Conservation (phyloP, 2,329 filamentous ascomycete genomes). For the Xylariales sp. region DNA sequence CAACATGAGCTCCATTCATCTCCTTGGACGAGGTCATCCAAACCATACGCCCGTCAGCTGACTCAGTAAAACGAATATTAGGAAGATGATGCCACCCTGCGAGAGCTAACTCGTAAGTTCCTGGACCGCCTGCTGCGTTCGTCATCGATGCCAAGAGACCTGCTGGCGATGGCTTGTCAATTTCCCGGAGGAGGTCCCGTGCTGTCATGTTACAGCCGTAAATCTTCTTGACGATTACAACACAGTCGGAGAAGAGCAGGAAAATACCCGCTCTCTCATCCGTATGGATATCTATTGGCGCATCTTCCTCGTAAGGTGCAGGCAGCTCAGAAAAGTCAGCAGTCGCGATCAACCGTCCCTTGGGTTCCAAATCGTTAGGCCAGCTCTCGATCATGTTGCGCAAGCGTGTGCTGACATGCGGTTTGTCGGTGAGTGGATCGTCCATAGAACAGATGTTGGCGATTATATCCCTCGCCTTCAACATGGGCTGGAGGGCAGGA, state of each 20-base stretch:
- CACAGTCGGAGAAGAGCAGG: constrained; percentile 76
- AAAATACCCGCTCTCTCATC: constrained; percentile 63
- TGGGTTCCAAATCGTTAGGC: constrained; percentile 66
- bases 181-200: constrained; percentile 73
- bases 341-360: constrained; percentile 75
- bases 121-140: constrained; percentile 55
- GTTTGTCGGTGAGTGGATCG: constrained; percentile 62
- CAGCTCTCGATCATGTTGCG: constrained; percentile 73
- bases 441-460: constrained; percentile 96
- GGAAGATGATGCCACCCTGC: constrained; percentile 65
- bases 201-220: constrained; percentile 60
- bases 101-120: constrained; percentile 69
- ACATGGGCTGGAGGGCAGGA: constrained; percentile 74
- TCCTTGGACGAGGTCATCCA: constrained; percentile 65
- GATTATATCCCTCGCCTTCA: constrained; percentile 88
- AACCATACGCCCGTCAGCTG: constrained; percentile 56
- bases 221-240: constrained; percentile 72
- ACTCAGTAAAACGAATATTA: constrained; percentile 70
- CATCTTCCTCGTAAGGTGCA: constrained; percentile 59
- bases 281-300: constrained; percentile 32
- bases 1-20: constrained; percentile 50
- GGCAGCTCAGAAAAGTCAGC: constrained; percentile 74
- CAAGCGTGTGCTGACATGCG: constrained; percentile 68
- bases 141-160: constrained; percentile 60
- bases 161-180: constrained; percentile 72